These are phyloP conservation scores for Onygenales sp. DNA, from an alignment of 2,329 filamentous ascomycete species.

Conservation along the genomic window DNA sequence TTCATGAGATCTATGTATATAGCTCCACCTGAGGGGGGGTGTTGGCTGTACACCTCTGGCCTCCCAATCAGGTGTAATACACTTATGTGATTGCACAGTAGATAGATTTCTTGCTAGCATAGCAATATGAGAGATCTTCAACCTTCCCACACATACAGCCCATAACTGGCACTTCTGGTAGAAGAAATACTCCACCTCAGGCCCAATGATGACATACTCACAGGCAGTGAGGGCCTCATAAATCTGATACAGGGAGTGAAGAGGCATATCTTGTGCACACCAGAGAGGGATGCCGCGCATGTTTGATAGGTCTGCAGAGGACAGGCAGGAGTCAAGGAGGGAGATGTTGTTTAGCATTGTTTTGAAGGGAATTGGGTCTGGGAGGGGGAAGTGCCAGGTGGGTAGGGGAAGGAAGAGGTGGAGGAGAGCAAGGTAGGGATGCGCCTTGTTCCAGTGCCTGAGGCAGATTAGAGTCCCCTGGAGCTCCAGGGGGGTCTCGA, in stretches of 20 bases:
- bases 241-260: slow-evolving; percentile 17
- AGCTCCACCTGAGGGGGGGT: no score
- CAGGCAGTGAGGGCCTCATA: slow-evolving; percentile 16
- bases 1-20: no score
- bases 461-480: slow-evolving; percentile 11
- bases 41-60: no score
- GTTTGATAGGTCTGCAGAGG: background rate
- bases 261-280: slow-evolving; percentile 15
- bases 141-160: no score
- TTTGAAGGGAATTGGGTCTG: slow-evolving; percentile 7
- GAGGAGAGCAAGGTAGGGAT: slow-evolving; percentile 13
- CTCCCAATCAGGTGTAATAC: no score
- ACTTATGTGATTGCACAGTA: no score
- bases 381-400: slow-evolving; percentile 15
- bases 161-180: slow-evolving; percentile 13
- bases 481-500: slow-evolving; percentile 9
- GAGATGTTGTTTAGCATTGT: slow-evolving; percentile 5
- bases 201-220: slow-evolving; percentile 12
- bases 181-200: slow-evolving; percentile 19
- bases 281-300: slow-evolving; percentile 13
- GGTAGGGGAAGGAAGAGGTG: slow-evolving; percentile 13
- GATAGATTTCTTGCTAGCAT: no score
- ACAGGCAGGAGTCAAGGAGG: slow-evolving; percentile 2
- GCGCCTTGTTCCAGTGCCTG: slow-evolving; percentile 6
- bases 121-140: no score